Conservation (phyloP, 148 eudicot species). For the Rhododendron mucronatum region DNA sequence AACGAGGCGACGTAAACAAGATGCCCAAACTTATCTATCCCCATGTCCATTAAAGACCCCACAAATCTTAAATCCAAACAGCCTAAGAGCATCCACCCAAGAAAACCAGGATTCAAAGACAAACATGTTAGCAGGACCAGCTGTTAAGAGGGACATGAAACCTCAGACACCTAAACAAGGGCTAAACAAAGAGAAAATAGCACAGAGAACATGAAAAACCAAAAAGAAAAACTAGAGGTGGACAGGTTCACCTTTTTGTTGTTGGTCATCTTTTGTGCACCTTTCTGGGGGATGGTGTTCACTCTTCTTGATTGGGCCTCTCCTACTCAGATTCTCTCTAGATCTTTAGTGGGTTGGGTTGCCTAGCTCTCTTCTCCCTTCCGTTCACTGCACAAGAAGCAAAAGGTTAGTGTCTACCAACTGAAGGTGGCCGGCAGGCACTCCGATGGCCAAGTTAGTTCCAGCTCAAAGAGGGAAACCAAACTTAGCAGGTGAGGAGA, state of each 20-base stretch:
- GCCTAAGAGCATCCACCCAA: neutral
- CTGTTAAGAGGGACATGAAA: neutral
- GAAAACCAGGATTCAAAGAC: neutral
- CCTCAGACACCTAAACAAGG: neutral
- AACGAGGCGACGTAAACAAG: neutral
- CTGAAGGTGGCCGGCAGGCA: no score
- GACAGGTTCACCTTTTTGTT: neutral
- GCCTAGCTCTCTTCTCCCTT: no score
- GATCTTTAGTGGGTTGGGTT: no score
- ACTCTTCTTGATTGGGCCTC: no score
- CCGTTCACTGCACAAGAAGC: no score
- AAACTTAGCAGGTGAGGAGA: no score
- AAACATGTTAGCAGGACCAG: neutral
- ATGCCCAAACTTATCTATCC: neutral
- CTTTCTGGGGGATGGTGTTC: neutral
- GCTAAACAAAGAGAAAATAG: neutral
- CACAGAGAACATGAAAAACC: neutral
- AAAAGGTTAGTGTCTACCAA: no score
- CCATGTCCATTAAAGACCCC: neutral
- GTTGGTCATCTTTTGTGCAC: neutral
- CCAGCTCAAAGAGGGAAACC: no score
- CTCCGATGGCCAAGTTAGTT: no score
- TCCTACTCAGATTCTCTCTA: no score
- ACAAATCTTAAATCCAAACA: neutral
- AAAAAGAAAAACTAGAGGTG: neutral